Evolutionary conservation across 2,329 filamentous ascomycete genomes (phyloP).

Genomic region (Pseudopyrenochaeta lycopersici): DNA sequence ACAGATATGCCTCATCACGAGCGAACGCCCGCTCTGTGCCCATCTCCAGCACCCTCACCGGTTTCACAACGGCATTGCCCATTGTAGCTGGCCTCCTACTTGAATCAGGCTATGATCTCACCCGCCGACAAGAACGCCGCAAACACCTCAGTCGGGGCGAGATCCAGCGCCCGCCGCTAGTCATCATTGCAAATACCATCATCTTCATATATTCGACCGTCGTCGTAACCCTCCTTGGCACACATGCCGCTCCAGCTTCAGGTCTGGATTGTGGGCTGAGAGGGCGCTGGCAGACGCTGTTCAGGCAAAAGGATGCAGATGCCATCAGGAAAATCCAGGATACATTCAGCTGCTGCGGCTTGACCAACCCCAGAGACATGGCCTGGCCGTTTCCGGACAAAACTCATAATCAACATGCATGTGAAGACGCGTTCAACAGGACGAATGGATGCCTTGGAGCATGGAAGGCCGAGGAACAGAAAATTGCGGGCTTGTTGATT

Average conservation of each 20-base stretch:
- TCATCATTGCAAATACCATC: slow-evolving; percentile 50
- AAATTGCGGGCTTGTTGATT: slow-evolving; percentile 64
- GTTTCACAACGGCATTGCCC: slow-evolving; percentile 54
- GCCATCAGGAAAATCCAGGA: slow-evolving; percentile 71
- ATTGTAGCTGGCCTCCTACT: slow-evolving; percentile 54
- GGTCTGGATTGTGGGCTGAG: slow-evolving; percentile 64
- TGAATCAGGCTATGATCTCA: slow-evolving; percentile 48
- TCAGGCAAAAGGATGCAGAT: slow-evolving; percentile 57
- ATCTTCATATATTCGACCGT: slow-evolving; percentile 54
- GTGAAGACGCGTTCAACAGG: slow-evolving; percentile 59
- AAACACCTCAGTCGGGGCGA: slow-evolving; percentile 41
- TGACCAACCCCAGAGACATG: slow-evolving; percentile 65
- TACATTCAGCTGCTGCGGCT: slow-evolving; percentile 71
- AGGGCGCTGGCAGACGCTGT: slow-evolving; percentile 65
- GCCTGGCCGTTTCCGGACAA: slow-evolving; percentile 68
- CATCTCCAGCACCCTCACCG: slow-evolving; percentile 52
- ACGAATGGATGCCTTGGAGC: slow-evolving; percentile 59
- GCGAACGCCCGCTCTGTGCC: slow-evolving; percentile 51
- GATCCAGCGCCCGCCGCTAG: slow-evolving; percentile 43
- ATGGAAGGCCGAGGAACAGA: slow-evolving; percentile 67
- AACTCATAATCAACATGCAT: slow-evolving; percentile 48
- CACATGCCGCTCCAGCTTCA: slow-evolving; percentile 50
- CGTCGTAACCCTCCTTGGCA: slow-evolving; percentile 57
- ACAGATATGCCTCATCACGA: slow-evolving; percentile 42
- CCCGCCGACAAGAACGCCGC: slow-evolving; percentile 41